Conservation (phyloP, 2,329 filamentous ascomycete species). For the Eutypa lata region DNA sequence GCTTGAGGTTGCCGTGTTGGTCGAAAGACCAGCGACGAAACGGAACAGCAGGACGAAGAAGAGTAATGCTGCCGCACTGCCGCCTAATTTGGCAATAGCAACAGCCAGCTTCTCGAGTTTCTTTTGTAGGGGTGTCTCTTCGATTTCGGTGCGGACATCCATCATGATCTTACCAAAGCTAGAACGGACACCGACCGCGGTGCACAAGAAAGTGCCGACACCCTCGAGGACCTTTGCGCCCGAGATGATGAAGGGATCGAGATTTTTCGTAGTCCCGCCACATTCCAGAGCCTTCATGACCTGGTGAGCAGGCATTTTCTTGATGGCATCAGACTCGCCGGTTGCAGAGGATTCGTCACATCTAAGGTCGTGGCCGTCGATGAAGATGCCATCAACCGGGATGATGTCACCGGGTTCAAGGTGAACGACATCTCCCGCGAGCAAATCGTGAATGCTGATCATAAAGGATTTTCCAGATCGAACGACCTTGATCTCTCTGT, state of each 20-base stretch:
- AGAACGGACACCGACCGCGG: constrained; percentile 52
- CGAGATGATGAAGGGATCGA: constrained; percentile 63
- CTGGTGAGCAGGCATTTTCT: constrained; percentile 58
- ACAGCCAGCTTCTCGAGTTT: constrained; percentile 50
- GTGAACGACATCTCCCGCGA: constrained; percentile 64
- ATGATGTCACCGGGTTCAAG: constrained; percentile 67
- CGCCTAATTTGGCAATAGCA: constrained; percentile 50
- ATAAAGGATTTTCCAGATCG: constrained; percentile 61
- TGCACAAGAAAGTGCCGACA: constrained; percentile 51
- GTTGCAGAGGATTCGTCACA: constrained; percentile 70
- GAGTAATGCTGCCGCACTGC: constrained; percentile 68
- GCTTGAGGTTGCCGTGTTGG: constrained; percentile 43
- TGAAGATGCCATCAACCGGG: constrained; percentile 64
- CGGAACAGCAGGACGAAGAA: constrained; percentile 79
- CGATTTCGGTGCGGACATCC: constrained; percentile 49
- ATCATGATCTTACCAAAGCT: constrained; percentile 55
- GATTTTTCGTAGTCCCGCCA: constrained; percentile 43
- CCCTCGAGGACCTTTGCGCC: constrained; percentile 55
- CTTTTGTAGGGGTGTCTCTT: constrained; percentile 51
- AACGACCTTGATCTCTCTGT: constrained; percentile 59
- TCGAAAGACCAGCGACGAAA: constrained; percentile 62
- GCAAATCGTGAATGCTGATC: constrained; percentile 61
- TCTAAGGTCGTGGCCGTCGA: constrained; percentile 61
- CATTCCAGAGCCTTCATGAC: constrained; percentile 54
- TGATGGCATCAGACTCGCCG: constrained; percentile 67